phyloP scores from a whole-genome alignment of 1,139 yeast species.

The Sugiyamaella novakii region DNA sequence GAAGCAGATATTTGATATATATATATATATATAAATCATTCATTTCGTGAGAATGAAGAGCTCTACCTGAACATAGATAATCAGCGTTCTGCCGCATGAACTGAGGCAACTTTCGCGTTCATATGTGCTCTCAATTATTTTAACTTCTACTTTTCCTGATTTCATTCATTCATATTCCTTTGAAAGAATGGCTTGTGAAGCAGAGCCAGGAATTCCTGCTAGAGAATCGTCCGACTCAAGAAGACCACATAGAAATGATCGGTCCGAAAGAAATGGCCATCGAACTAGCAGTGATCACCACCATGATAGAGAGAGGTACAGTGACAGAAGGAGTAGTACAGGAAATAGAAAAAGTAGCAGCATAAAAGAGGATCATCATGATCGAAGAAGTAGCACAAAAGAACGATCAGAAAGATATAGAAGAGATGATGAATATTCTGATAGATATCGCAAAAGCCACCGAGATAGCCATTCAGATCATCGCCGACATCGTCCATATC shows the following conservation, averaged over 20 bases:
- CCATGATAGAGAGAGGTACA: not conserved
- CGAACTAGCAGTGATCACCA: too few species aligned
- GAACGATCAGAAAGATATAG: not conserved
- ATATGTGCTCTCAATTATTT: too few species aligned
- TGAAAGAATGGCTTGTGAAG: too few species aligned
- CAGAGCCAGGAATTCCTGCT: not conserved
- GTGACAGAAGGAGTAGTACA: too few species aligned
- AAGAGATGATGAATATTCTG: constrained; percentile 1
- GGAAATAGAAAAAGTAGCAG: not conserved
- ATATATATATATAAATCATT: too few species aligned
- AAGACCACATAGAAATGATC: not conserved
- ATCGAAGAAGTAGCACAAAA: not conserved
- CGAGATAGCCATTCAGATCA: constrained; percentile 17
- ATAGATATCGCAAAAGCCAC: constrained; percentile 1
- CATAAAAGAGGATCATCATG: not conserved
- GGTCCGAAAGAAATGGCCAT: not conserved
- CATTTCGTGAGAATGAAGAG: too few species aligned
- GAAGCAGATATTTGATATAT: too few species aligned
- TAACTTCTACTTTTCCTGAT: too few species aligned
- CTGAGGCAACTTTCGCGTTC: too few species aligned
- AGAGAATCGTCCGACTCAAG: not conserved
- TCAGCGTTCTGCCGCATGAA: too few species aligned
- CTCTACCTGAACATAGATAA: too few species aligned
- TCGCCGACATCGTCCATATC: constrained; percentile 1
- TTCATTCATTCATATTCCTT: too few species aligned